Conservation (phyloP, 1,139 yeast genomes). For the Yamadazyma siamensis region DNA sequence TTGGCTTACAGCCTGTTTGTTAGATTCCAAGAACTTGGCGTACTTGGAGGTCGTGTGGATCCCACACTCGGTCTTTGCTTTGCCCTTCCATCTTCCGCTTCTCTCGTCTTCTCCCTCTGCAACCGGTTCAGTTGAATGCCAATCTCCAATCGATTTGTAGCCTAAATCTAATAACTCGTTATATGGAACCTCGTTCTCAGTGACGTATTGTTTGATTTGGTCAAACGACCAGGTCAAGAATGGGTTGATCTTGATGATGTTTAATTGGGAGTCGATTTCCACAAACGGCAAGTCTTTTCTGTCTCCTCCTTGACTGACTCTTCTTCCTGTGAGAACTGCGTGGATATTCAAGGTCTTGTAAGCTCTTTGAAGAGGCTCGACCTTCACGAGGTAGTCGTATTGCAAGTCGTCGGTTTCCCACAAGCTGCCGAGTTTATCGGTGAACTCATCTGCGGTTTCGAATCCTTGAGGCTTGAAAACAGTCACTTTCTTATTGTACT, state of each 20-base stretch:
- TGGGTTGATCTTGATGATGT: conserved; percentile 84
- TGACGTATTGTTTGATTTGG: conserved; percentile 68
- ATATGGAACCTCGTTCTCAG: conserved; percentile 73
- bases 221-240: conserved; percentile 78
- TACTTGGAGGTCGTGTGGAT: conserved; percentile 80
- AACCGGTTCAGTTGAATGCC: conserved; percentile 91
- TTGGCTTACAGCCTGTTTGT: neutral
- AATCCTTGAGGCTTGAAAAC: conserved; percentile 64
- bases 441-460: conserved; percentile 61
- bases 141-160: conserved; percentile 90
- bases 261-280: conserved; percentile 68
- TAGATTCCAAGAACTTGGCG: conserved; percentile 50
- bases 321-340: conserved; percentile 90
- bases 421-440: conserved; percentile 64
- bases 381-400: conserved; percentile 87
- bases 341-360: conserved; percentile 65
- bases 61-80: conserved; percentile 92
- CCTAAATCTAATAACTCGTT: conserved; percentile 82
- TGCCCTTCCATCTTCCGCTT: conserved; percentile 95
- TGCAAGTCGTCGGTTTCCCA: conserved; percentile 83
- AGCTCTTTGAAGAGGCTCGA: conserved; percentile 88
- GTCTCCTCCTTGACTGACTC: conserved; percentile 87
- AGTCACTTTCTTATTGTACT: conserved; percentile 56
- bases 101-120: conserved; percentile 92
- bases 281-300: conserved; percentile 71